Evolutionary conservation across 1,284 basidiomycete genomes (phyloP).

Genomic region (Exsudoporus floridanus): DNA sequence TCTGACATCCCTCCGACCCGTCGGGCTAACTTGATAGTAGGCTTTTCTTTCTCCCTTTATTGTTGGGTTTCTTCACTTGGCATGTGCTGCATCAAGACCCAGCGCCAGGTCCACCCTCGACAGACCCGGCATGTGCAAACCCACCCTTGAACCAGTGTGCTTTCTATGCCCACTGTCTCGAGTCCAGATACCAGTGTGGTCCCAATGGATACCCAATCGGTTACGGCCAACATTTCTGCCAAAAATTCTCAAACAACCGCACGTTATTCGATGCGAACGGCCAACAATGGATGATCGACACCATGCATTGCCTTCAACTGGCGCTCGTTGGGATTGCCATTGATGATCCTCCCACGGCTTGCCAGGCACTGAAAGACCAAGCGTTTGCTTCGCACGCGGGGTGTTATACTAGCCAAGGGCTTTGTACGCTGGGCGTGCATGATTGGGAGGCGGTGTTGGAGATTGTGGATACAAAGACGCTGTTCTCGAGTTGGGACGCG

Average conservation of each 20-base stretch:
- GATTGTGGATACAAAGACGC: slow-evolving; percentile 35
- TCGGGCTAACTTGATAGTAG: background rate
- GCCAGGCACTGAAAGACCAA: slow-evolving; percentile 34
- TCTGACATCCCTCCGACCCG: background rate
- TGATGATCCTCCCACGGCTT: slow-evolving; percentile 29
- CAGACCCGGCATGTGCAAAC: slow-evolving; percentile 31
- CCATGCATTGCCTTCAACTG: slow-evolving; percentile 47
- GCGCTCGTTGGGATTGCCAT: slow-evolving; percentile 41
- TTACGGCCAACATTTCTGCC: slow-evolving; percentile 42
- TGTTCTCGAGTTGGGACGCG: slow-evolving; percentile 28
- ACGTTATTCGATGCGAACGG: slow-evolving; percentile 34
- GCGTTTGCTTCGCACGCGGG: slow-evolving; percentile 43
- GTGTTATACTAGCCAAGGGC: slow-evolving; percentile 42
- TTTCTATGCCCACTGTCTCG: slow-evolving; percentile 47
- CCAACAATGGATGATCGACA: slow-evolving; percentile 43
- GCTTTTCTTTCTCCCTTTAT: background rate
- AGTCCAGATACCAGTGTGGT: slow-evolving; percentile 45
- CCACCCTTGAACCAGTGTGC: slow-evolving; percentile 42
- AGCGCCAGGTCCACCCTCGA: slow-evolving; percentile 17
- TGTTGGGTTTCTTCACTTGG: background rate
- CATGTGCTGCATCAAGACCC: background rate
- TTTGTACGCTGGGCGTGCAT: slow-evolving; percentile 37
- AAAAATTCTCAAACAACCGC: slow-evolving; percentile 37
- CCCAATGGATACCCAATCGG: slow-evolving; percentile 42
- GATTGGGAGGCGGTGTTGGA: slow-evolving; percentile 41